phyloP scores from a whole-genome alignment of 1,284 basidiomycete genomes.

The Puccinia coronata region DNA sequence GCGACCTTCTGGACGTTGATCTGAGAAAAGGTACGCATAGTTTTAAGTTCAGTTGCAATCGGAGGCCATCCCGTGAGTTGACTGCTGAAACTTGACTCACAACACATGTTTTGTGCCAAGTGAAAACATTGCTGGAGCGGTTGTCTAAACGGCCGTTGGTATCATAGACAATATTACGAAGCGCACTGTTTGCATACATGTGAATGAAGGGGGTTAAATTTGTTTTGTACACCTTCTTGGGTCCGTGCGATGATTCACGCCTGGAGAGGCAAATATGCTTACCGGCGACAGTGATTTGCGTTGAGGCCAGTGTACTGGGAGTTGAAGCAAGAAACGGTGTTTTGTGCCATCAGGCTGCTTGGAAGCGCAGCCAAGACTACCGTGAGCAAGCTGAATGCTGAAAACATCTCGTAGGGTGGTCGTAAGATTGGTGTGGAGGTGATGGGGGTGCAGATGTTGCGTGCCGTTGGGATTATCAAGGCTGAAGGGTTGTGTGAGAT shows the following conservation, averaged over 20 bases:
- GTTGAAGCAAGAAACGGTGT: slow-evolving; percentile 4
- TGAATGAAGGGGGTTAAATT: neutral
- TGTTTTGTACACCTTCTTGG: no score
- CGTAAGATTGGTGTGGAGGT: neutral
- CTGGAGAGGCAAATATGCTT: neutral
- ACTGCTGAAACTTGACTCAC: neutral
- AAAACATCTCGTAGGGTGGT: neutral
- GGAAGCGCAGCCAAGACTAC: neutral
- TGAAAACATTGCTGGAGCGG: slow-evolving; percentile 6
- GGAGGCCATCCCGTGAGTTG: no score
- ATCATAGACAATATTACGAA: slow-evolving; percentile 8
- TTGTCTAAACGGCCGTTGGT: neutral
- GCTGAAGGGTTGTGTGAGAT: neutral
- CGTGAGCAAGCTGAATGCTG: neutral
- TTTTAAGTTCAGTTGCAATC: no score
- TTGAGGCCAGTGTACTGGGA: neutral
- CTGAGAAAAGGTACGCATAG: no score
- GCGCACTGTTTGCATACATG: neutral
- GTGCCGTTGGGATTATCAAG: neutral
- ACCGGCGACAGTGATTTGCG: neutral
- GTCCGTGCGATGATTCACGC: no score
- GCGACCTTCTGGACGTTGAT: neutral
- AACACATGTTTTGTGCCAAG: neutral
- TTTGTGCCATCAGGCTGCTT: slow-evolving; percentile 1
- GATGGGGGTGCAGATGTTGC: neutral